Percentiles rank a stretch among this genome's conserved stretches.
phyloP scores from a whole-genome alignment of 2,329 filamentous ascomycete species.

The Alternaria tenuissima region DNA sequence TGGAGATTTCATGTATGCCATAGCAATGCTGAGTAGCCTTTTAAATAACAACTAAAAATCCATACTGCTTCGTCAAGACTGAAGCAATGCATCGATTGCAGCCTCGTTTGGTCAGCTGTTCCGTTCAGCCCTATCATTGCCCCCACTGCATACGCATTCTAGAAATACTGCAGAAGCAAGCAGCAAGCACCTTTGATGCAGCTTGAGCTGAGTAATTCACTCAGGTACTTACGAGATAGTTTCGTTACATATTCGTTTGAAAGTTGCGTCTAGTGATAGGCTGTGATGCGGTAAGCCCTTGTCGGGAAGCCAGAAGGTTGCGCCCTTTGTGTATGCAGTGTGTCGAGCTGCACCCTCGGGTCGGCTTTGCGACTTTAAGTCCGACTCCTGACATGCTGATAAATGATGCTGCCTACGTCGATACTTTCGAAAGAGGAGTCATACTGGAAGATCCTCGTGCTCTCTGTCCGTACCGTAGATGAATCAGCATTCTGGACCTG shows the following conservation, averaged over 20 bases:
- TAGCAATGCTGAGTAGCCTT: constrained; percentile 6
- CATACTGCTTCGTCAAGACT: constrained; percentile 18
- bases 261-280: constrained; percentile 9
- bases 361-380: constrained; percentile 6
- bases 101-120: constrained; percentile 22
- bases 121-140: constrained; percentile 16
- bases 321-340: neutral
- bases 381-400: constrained; percentile 3
- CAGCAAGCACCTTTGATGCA: neutral
- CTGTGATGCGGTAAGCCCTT: neutral
- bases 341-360: neutral
- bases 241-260: neutral
- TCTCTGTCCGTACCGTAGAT: neutral
- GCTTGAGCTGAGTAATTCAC: constrained; percentile 22
- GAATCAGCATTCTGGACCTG: constrained; percentile 12
- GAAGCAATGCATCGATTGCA: constrained; percentile 1
- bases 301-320: neutral
- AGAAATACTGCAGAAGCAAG: constrained; percentile 9
- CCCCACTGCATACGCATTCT: neutral
- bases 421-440: neutral
- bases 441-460: constrained; percentile 1
- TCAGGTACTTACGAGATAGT: constrained; percentile 1
- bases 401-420: neutral
- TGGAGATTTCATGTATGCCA: neutral
- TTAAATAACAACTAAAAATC: neutral